Evolutionary conservation across 768 basidiomycete species (phyloP).

Genomic region (Russula earlei): DNA sequence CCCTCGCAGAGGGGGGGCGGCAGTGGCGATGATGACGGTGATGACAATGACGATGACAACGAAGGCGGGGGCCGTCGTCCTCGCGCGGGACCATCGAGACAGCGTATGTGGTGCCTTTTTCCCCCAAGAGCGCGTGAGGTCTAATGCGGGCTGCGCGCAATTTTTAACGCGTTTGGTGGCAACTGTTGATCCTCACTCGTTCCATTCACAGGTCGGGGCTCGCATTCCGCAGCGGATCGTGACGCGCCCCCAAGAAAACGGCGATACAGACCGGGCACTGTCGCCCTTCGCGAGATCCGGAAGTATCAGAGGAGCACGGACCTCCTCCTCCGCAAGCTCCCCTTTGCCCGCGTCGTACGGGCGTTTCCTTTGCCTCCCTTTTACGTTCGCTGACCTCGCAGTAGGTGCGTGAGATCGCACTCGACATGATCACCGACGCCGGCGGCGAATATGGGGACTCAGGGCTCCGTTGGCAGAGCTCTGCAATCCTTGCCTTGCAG

Average conservation of each 20-base stretch:
- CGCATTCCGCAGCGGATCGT: constrained; percentile 22
- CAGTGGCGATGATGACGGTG: neutral
- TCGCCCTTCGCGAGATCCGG: constrained; percentile 85
- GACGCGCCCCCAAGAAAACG: constrained; percentile 29
- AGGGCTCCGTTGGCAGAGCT: constrained; percentile 87
- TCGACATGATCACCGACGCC: constrained; percentile 79
- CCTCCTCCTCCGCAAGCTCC: constrained; percentile 75
- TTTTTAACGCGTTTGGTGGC: neutral
- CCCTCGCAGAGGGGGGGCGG: neutral
- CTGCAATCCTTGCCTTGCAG: constrained; percentile 87
- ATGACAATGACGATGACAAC: neutral
- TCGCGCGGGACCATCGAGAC: constrained; percentile 12
- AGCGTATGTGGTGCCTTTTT: constrained; percentile 5
- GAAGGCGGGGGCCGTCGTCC: neutral
- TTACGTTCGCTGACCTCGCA: neutral
- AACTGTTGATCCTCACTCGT: neutral
- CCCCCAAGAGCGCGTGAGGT: neutral
- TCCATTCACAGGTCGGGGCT: neutral
- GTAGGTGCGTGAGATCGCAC: constrained; percentile 91
- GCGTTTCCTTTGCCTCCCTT: neutral
- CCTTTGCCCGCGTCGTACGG: constrained; percentile 84
- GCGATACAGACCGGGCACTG: constrained; percentile 85
- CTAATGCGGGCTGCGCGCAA: neutral
- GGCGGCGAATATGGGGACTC: constrained; percentile 48
- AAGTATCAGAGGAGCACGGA: constrained; percentile 94